phyloP scores from a whole-genome alignment of 169 alveolate genomes.

The Cryptosporidium ubiquitum region DNA sequence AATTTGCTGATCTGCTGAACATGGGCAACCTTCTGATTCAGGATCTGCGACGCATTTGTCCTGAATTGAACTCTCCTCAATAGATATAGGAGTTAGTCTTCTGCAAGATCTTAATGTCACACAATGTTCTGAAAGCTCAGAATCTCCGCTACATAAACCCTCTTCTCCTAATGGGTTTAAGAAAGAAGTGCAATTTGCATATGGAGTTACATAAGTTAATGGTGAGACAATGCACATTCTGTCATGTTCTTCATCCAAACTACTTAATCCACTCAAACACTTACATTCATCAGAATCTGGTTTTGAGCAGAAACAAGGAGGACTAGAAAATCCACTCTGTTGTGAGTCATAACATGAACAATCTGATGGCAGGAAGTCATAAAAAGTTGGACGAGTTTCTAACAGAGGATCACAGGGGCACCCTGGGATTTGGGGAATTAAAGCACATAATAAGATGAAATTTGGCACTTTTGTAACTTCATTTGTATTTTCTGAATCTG shows the following conservation, averaged over 20 bases:
- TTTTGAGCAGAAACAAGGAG: slow-evolving; percentile 72
- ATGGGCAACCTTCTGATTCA: slow-evolving; percentile 67
- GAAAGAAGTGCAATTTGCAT: slow-evolving; percentile 69
- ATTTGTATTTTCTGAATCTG: neutral
- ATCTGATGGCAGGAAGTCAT: slow-evolving; percentile 60
- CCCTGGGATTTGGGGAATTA: slow-evolving; percentile 74
- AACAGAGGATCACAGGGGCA: slow-evolving; percentile 67
- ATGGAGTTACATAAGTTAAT: slow-evolving; percentile 59
- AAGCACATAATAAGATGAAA: slow-evolving; percentile 62
- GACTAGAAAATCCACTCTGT: slow-evolving; percentile 60
- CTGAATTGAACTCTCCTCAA: slow-evolving; percentile 42
- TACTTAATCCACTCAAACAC: slow-evolving; percentile 65
- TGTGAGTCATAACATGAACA: slow-evolving; percentile 70
- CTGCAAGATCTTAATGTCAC: slow-evolving; percentile 51
- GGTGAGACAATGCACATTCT: slow-evolving; percentile 75
- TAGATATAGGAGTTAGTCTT: slow-evolving; percentile 65
- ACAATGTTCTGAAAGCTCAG: slow-evolving; percentile 46
- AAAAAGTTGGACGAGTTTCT: slow-evolving; percentile 69
- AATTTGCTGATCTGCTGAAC: slow-evolving; percentile 55
- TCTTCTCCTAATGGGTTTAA: slow-evolving; percentile 62
- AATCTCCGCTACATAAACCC: slow-evolving; percentile 61
- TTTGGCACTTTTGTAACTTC: slow-evolving; percentile 57
- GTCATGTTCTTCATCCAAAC: slow-evolving; percentile 72
- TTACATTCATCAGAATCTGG: slow-evolving; percentile 61
- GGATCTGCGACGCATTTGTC: slow-evolving; percentile 53